phyloP scores from a whole-genome alignment of 176 grass and related monocot species.

The Thinopyrum elongatum region DNA sequence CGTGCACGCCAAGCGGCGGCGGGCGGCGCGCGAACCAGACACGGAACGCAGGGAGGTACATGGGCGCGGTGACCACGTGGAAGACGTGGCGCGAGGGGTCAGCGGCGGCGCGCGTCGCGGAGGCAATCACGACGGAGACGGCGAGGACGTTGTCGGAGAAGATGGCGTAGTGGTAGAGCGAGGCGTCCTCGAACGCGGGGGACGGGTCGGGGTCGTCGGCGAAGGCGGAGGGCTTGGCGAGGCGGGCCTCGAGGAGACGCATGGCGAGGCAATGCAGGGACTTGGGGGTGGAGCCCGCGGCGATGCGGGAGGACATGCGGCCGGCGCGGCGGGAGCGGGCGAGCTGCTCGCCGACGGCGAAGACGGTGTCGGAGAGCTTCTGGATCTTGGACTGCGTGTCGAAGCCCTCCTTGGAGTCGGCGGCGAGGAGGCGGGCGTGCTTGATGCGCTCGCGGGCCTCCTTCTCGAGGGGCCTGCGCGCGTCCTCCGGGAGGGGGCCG shows the following conservation, averaged over 20 bases:
- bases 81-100: slow-evolving; percentile 84
- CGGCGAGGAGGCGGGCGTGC: slow-evolving; percentile 61
- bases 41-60: slow-evolving; percentile 74
- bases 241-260: slow-evolving; percentile 89
- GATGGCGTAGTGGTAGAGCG: slow-evolving; percentile 79
- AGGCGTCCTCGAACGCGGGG: slow-evolving; percentile 40
- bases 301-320: slow-evolving; percentile 74
- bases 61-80: slow-evolving; percentile 89
- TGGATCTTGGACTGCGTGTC: slow-evolving; percentile 97
- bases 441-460: slow-evolving; percentile 91
- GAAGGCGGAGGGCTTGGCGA: slow-evolving; percentile 49
- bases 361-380: slow-evolving; percentile 96
- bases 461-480: slow-evolving; percentile 69
- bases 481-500: slow-evolving; percentile 40
- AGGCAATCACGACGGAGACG: slow-evolving; percentile 80
- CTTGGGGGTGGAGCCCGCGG: slow-evolving; percentile 86
- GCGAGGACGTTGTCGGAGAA: slow-evolving; percentile 94
- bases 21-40: slow-evolving; percentile 77
- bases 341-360: slow-evolving; percentile 86
- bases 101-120: slow-evolving; percentile 51
- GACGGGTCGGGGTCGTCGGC: slow-evolving; percentile 45
- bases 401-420: slow-evolving; percentile 83
- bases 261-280: slow-evolving; percentile 96
- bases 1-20: slow-evolving; percentile 61
- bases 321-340: slow-evolving; percentile 55